Evolutionary conservation across 495 filamentous ascomycete genomes (phyloP).

Genomic region (Poronia punctata): DNA sequence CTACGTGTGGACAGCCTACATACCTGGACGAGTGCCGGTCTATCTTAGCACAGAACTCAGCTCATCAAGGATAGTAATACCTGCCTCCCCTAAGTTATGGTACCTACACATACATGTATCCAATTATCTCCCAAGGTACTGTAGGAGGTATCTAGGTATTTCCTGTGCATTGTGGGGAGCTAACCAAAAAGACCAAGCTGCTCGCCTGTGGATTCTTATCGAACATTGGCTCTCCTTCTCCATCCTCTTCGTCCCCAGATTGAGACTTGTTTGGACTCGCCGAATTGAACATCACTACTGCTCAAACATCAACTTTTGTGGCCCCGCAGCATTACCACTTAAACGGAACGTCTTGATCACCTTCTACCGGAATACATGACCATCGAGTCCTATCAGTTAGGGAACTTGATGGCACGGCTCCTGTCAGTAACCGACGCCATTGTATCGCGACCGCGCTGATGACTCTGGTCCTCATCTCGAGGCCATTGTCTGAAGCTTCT

Average conservation of each 20-base stretch:
- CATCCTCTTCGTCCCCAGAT: not conserved
- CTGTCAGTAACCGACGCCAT: conserved; percentile 42
- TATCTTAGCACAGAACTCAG: too few relatives aligned
- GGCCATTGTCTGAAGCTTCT: conserved; percentile 42
- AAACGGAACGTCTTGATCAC: conserved; percentile 8
- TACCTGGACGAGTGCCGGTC: too few relatives aligned
- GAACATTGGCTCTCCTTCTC: too few relatives aligned
- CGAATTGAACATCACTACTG: not conserved
- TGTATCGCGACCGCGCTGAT: conserved; percentile 53
- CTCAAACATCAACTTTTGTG: conserved; percentile 1
- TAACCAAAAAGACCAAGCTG: too few relatives aligned
- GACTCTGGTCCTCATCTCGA: conserved; percentile 42
- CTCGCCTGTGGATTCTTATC: too few relatives aligned
- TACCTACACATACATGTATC: not conserved
- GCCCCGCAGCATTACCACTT: conserved; percentile 10
- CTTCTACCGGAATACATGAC: conserved; percentile 1
- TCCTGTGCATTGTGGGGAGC: too few relatives aligned
- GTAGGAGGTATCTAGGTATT: too few relatives aligned
- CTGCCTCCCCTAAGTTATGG: not conserved
- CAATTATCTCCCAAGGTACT: too few relatives aligned
- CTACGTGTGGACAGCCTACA: too few relatives aligned
- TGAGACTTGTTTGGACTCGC: too few relatives aligned
- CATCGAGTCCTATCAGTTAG: conserved; percentile 27
- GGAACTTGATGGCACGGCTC: conserved; percentile 55
- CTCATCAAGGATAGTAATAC: too few relatives aligned